Evolutionary conservation across 257 asterid species (phyloP).

Genomic region (Cordia subcordata): DNA sequence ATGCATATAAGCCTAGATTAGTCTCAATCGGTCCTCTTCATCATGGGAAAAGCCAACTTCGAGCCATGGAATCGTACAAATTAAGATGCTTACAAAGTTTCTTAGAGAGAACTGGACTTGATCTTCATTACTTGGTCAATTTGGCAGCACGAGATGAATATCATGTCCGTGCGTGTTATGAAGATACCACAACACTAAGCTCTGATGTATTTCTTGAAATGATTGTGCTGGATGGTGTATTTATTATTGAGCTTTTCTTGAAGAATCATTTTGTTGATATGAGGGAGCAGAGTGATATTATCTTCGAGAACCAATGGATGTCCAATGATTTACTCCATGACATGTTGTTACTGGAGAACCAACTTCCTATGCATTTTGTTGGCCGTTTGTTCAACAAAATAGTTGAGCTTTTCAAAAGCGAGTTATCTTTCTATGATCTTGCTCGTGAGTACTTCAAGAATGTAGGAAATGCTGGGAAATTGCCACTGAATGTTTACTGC

Average conservation of each 20-base stretch:
- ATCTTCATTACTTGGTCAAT: constrained; percentile 1
- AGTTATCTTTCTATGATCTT: constrained; percentile 18
- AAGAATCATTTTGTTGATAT: constrained; percentile 15
- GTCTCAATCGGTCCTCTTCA: constrained; percentile 31
- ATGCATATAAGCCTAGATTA: constrained; percentile 22
- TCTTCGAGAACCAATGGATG: constrained; percentile 26
- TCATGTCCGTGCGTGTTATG: constrained; percentile 17
- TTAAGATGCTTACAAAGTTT: constrained; percentile 23
- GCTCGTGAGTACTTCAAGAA: constrained; percentile 22
- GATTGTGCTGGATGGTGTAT: constrained; percentile 26
- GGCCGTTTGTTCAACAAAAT: not conserved
- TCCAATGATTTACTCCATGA: constrained; percentile 23
- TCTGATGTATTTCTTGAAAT: not conserved
- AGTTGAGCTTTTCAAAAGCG: not conserved
- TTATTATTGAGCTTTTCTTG: constrained; percentile 23
- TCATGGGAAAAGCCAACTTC: constrained; percentile 10
- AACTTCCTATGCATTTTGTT: constrained; percentile 19
- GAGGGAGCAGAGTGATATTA: constrained; percentile 22
- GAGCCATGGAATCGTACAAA: constrained; percentile 28
- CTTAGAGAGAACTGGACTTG: constrained; percentile 1
- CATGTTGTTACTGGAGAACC: constrained; percentile 25
- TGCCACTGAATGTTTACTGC: not conserved
- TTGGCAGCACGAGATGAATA: constrained; percentile 11
- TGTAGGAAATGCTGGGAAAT: constrained; percentile 15
- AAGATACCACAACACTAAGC: not conserved